Conservation (phyloP, 2,329 filamentous ascomycete species). For the Amauroascus verrucosus region DNA sequence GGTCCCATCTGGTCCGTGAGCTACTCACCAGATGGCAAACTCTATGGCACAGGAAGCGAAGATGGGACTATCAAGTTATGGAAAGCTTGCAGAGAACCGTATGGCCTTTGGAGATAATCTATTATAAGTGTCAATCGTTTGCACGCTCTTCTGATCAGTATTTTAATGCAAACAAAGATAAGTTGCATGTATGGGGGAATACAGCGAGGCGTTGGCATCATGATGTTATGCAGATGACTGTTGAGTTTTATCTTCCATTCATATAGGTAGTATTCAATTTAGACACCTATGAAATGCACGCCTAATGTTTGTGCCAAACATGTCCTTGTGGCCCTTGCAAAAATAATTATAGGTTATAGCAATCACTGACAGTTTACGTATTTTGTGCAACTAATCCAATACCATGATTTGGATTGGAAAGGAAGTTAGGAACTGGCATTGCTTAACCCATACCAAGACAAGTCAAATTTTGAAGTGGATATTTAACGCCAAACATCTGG, state of each 20-base stretch:
- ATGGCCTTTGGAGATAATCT: constrained; percentile 52
- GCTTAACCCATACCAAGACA: no score
- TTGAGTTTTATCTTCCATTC: background rate
- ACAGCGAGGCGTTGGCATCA: constrained; percentile 9
- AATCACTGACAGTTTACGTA: no score
- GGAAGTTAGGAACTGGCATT: no score
- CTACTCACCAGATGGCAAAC: constrained; percentile 88
- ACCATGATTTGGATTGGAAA: no score
- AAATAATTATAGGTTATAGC: no score
- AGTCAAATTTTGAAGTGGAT: no score
- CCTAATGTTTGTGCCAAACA: background rate
- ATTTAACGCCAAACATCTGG: no score
- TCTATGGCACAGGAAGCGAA: constrained; percentile 93
- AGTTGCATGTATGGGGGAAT: constrained; percentile 3
- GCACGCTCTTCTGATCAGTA: background rate
- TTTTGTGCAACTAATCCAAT: no score
- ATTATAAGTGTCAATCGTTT: background rate
- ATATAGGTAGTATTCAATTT: background rate
- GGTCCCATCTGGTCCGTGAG: constrained; percentile 93
- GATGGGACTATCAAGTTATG: constrained; percentile 94
- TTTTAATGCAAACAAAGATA: background rate
- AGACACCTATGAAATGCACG: background rate
- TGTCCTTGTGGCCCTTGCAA: background rate
- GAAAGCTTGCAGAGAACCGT: constrained; percentile 56
- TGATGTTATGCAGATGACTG: background rate